phyloP scores from a whole-genome alignment of 495 filamentous ascomycete species.

The Emericellopsis terricola region DNA sequence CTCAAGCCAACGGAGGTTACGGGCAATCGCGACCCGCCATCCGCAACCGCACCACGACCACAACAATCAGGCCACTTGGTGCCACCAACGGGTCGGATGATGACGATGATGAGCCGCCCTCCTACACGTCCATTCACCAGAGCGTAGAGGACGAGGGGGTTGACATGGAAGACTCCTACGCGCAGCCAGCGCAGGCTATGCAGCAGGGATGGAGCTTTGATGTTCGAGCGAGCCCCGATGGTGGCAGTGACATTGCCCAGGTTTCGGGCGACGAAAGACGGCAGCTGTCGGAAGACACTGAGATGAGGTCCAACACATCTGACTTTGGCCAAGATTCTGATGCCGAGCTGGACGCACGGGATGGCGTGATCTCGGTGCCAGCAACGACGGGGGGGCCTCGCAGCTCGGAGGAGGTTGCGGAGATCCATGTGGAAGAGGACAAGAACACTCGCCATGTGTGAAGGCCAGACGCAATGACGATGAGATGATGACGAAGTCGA shows the following conservation, averaged over 20 bases:
- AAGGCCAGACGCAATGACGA: no score
- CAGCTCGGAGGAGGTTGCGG: constrained; percentile 21
- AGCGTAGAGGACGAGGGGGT: constrained; percentile 25
- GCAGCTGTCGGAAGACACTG: constrained; percentile 7
- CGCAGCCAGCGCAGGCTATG: neutral
- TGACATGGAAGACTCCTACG: constrained; percentile 11
- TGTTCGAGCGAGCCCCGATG: neutral
- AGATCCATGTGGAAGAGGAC: constrained; percentile 25
- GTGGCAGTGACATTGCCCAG: neutral
- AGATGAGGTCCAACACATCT: constrained; percentile 1
- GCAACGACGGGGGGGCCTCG: constrained; percentile 12
- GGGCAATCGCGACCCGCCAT: constrained; percentile 5
- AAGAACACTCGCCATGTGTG: neutral
- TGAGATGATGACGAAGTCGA: constrained; percentile 7
- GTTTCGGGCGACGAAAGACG: constrained; percentile 4
- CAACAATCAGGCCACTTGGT: constrained; percentile 4
- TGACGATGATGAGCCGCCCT: neutral
- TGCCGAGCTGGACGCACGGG: constrained; percentile 1
- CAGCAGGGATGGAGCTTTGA: neutral
- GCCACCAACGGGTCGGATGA: neutral
- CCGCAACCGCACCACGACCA: neutral
- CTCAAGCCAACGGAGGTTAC: constrained; percentile 9
- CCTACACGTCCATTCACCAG: constrained; percentile 2
- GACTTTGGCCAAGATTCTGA: neutral
- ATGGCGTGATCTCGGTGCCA: constrained; percentile 14